A percentile compares a stretch with the other conserved stretches of the same genome.
Conservation (phyloP, 2,329 filamentous ascomycete species). For the Nigrospora oryzae region DNA sequence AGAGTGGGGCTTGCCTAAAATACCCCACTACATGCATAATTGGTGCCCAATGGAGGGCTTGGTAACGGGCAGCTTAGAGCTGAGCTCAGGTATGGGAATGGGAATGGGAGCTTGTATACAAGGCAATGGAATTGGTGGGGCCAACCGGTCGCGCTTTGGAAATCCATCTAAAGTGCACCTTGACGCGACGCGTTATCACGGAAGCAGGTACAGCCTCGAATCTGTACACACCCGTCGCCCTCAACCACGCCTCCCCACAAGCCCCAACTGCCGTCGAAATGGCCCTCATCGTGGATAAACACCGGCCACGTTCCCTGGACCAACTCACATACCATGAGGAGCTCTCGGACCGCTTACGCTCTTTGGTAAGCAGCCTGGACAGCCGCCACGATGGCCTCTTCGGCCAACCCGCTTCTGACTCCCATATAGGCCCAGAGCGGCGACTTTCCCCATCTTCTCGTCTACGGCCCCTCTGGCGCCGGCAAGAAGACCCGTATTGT, state of each 20-base stretch:
- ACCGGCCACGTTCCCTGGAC: conserved; percentile 66
- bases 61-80: no score
- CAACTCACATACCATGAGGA: conserved; percentile 80
- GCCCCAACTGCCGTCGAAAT: conserved; percentile 26
- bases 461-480: conserved; percentile 92
- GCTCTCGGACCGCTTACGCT: conserved; percentile 76
- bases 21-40: no score
- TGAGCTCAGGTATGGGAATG: no score
- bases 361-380: conserved; percentile 54
- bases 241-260: background rate
- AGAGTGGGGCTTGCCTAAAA: no score
- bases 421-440: conserved; percentile 74
- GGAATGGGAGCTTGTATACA: no score
- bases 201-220: no score
- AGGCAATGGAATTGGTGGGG: no score
- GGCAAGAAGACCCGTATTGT: conserved; percentile 98
- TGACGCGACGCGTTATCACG: no score
- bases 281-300: conserved; percentile 65
- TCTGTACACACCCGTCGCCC: no score
- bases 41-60: no score
- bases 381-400: background rate
- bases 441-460: conserved; percentile 94
- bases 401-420: conserved; percentile 5
- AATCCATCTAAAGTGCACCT: no score
- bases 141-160: no score